phyloP scores from a whole-genome alignment of 495 filamentous ascomycete species.

The Xanthoparmelia taractica region DNA sequence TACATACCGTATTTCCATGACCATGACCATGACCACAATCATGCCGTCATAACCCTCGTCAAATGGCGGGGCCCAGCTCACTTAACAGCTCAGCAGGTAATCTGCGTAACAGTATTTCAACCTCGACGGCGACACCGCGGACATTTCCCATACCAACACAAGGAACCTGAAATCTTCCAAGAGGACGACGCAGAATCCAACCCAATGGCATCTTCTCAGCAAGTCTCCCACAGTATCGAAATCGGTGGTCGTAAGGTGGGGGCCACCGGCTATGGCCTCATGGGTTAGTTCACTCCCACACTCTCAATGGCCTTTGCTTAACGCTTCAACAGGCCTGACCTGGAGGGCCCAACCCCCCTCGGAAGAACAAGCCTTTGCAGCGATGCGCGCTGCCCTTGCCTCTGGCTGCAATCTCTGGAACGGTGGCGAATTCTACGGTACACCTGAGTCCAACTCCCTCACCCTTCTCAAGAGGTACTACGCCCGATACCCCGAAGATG shows the following conservation, averaged over 20 bases:
- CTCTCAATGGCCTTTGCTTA: neutral
- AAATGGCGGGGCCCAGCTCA: neutral
- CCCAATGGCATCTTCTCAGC: neutral
- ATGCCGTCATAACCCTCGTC: neutral
- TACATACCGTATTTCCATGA: neutral
- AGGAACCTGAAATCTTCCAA: neutral
- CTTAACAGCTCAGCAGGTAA: neutral
- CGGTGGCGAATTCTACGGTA: slow-evolving; percentile 72
- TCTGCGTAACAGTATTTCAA: neutral
- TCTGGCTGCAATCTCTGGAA: slow-evolving; percentile 70
- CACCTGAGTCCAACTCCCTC: slow-evolving; percentile 55
- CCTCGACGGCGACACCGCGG: neutral
- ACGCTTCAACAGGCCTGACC: slow-evolving; percentile 51
- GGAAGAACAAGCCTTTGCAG: slow-evolving; percentile 54
- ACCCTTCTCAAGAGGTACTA: slow-evolving; percentile 53
- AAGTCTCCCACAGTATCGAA: neutral
- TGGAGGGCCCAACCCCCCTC: slow-evolving; percentile 52
- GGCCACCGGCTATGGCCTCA: neutral
- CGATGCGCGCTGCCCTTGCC: slow-evolving; percentile 56
- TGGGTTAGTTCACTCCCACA: neutral
- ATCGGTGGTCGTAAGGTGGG: neutral
- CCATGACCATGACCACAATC: neutral
- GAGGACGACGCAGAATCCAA: neutral
- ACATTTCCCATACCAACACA: neutral
- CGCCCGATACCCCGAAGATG: slow-evolving; percentile 50